Conservation (phyloP, 148 eudicot genomes). For the Agrostemma githago region DNA sequence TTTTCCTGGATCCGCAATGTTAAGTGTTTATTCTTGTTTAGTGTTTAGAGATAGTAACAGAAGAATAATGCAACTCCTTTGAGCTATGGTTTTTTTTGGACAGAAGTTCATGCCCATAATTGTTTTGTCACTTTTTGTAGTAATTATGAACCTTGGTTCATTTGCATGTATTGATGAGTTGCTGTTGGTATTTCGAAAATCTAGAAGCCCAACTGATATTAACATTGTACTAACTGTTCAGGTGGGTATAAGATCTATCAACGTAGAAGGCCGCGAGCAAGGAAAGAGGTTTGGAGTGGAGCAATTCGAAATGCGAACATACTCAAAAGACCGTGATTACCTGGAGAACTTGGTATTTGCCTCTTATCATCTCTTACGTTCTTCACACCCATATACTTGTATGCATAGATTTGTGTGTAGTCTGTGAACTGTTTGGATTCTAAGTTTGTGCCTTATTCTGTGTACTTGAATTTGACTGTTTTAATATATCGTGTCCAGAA, state of each 20-base stretch:
- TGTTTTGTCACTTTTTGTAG: not conserved
- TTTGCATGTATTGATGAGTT: conserved; percentile 1
- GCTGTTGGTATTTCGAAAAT: conserved; percentile 6
- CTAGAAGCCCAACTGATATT: not conserved
- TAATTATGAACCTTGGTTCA: not conserved
- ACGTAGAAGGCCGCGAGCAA: conserved; percentile 85
- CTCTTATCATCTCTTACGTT: conserved; percentile 5
- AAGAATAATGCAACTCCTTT: not conserved
- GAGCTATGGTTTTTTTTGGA: not conserved
- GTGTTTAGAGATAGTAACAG: not conserved
- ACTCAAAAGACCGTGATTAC: conserved; percentile 64
- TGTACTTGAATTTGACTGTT: not conserved
- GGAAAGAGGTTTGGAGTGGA: conserved; percentile 95
- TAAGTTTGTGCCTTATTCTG: not conserved
- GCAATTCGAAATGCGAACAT: conserved; percentile 96
- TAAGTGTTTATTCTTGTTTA: not conserved
- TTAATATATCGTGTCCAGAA: not conserved
- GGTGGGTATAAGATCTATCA: conserved; percentile 94
- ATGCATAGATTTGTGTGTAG: not conserved
- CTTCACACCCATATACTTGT: not conserved
- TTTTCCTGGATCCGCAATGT: not conserved
- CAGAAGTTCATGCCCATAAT: not conserved
- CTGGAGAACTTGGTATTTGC: conserved; percentile 74
- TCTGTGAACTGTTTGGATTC: not conserved
- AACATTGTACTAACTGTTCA: conserved; percentile 21